Evolutionary conservation across 31 red algal species (phyloP).

Genomic region (Porphyra umbilicalis): DNA sequence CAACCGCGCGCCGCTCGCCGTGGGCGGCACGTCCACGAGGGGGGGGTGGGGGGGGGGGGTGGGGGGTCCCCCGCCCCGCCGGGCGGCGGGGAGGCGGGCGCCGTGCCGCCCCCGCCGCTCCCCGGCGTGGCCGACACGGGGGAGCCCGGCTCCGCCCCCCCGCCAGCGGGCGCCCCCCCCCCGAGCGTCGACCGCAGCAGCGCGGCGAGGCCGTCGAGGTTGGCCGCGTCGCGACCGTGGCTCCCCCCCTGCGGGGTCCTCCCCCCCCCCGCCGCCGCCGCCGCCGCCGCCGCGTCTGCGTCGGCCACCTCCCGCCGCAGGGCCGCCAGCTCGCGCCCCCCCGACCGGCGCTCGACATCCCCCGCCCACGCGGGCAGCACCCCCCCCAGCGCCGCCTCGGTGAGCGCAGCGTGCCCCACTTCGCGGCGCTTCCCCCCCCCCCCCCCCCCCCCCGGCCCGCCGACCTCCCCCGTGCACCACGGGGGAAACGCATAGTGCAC

Average conservation of each 20-base stretch:
- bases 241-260: neutral
- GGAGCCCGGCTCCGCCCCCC: neutral
- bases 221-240: neutral
- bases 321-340: neutral
- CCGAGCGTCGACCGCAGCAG: neutral
- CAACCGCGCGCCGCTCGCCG: neutral
- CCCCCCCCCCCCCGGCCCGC: constrained; percentile 17
- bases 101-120: neutral
- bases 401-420: constrained; percentile 85
- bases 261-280: neutral
- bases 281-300: neutral
- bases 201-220: neutral
- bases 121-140: neutral
- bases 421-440: constrained; percentile 52
- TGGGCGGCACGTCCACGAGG: neutral
- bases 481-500: constrained; percentile 93
- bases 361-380: constrained; percentile 29
- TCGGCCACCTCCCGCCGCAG: neutral
- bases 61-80: neutral
- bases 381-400: constrained; percentile 57
- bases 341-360: neutral
- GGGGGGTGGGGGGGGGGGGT: neutral
- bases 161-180: neutral
- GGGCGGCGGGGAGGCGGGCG: neutral
- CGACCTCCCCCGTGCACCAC: constrained; percentile 63